phyloP scores from a whole-genome alignment of 2,329 filamentous ascomycete genomes.

The Fusarium ramigenum region DNA sequence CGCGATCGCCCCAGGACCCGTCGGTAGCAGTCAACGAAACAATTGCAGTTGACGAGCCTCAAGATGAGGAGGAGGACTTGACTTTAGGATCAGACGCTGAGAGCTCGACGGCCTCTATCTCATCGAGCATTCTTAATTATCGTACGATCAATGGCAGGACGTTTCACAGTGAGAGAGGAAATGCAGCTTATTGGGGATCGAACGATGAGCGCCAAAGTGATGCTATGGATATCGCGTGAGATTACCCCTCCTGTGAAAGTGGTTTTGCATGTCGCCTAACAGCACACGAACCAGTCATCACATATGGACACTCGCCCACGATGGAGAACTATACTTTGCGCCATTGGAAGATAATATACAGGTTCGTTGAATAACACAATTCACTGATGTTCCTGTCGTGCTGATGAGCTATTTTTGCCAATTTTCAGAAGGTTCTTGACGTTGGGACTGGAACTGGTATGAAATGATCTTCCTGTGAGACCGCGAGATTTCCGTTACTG shows the following conservation, averaged over 20 bases:
- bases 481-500: fast-evolving
- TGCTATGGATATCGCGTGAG: not conserved
- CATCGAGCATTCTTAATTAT: not conserved
- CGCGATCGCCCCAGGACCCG: not conserved
- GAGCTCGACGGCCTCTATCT: not conserved
- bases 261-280: too few relatives aligned
- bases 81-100: not conserved
- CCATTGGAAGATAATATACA: not conserved
- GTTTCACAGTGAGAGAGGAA: not conserved
- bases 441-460: not conserved
- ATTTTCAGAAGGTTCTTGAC: not conserved
- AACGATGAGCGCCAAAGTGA: not conserved
- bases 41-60: not conserved
- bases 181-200: not conserved
- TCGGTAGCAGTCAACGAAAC: not conserved
- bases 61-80: not conserved
- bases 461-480: not conserved
- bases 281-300: not conserved
- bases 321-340: not conserved
- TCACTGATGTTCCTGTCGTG: fast-evolving
- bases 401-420: not conserved
- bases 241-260: not conserved
- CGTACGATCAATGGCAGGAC: not conserved
- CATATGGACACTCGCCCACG: not conserved
- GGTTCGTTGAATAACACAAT: not conserved